phyloP scores from a whole-genome alignment of 257 asterid species.

The Primulina eburnea region DNA sequence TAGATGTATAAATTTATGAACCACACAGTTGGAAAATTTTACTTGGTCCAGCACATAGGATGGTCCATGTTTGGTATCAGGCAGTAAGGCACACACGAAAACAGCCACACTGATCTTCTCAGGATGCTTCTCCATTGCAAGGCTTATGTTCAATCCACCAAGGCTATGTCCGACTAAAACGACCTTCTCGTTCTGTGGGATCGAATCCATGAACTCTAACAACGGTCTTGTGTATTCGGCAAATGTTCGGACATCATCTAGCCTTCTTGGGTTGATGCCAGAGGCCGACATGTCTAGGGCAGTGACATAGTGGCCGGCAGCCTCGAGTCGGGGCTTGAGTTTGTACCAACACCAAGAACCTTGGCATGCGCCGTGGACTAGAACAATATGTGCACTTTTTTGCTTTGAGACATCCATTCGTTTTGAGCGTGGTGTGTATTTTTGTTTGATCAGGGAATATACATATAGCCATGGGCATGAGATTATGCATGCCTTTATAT shows the following conservation, averaged over 20 bases:
- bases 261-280: constrained; percentile 34
- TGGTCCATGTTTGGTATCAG: constrained; percentile 34
- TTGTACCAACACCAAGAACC: constrained; percentile 78
- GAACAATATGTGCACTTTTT: constrained; percentile 35
- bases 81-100: constrained; percentile 52
- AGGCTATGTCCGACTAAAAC: constrained; percentile 60
- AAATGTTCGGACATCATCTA: constrained; percentile 33
- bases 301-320: constrained; percentile 57
- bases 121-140: constrained; percentile 47
- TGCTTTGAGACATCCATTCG: constrained; percentile 13
- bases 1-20: not conserved
- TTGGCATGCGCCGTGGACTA: constrained; percentile 68
- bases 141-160: constrained; percentile 43
- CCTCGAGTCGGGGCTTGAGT: constrained; percentile 55
- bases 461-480: too few species aligned
- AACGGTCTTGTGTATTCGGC: constrained; percentile 48
- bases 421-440: not conserved
- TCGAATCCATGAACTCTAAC: constrained; percentile 34
- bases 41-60: constrained; percentile 46
- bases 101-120: constrained; percentile 44
- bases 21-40: not conserved
- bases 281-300: constrained; percentile 56
- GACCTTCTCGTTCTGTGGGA: constrained; percentile 43
- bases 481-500: too few species aligned
- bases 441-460: not conserved